Base-by-base conservation (phyloP, 768 basidiomycete genomes). In the Crepidotus variabilis region DNA sequence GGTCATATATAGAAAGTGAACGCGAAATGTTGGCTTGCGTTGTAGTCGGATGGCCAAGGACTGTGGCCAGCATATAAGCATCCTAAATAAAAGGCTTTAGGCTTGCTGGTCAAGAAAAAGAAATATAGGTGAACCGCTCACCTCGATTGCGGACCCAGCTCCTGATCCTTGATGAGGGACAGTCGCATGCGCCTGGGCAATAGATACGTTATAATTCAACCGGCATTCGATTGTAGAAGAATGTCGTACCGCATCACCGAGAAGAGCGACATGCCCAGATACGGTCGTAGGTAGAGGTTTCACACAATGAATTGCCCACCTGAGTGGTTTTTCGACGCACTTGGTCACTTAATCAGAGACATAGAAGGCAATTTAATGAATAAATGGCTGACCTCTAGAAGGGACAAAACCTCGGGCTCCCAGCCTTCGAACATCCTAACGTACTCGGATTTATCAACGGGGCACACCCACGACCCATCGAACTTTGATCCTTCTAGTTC, bases 231-330 rank as follows among this genome's bases (percentile, higher is more conserved):
- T 46, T 50, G 16, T 28, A 28, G 8, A 10, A 46, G 45, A 21
- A 55, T 13, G 32, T 60, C 63, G 71, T 74, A 71, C 86, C 3
- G 80, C 81, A 67, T 82, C 80, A 13, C 80, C 80, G 45, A 81
- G 57, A 51, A 82, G 65, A 6, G 70, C 76, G 18, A 74, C 84
- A 9, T 78, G 69, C 16, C 80, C 83, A n/a, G 74, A 74, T 1
- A 78, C 75, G 52, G 77, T 81, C 7, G 81, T 72, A 0, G 71
- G 71, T 20, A 90, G 66, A 6, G 84, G 79, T 51, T 73, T 75
- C 2, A 83, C 71, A 3, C 74, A 78, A 63, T 88, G 83, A 28
- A 90, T 78, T 0, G 84, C 85, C 88, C 88, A 90, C 35, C 81
- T 71, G 21, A 76, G 68, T 1, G 81, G 75, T 47, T 71, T 74